Conservation (phyloP, 768 basidiomycete species). For the Pleurotus salmoneostramineus region DNA sequence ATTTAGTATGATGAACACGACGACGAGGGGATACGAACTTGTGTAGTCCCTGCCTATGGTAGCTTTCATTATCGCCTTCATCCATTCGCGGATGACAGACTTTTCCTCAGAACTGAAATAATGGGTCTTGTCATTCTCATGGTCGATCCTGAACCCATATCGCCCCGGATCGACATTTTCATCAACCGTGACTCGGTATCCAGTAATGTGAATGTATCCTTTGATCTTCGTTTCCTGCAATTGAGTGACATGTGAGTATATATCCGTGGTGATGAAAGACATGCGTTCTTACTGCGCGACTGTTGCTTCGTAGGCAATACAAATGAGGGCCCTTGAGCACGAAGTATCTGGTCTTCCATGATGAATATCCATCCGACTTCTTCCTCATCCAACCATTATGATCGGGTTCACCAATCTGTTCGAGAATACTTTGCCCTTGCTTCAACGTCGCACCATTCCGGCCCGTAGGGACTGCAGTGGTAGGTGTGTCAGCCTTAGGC, state of each 20-base stretch:
- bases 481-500: constrained; percentile 14
- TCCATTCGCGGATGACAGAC: constrained; percentile 87
- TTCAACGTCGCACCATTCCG: constrained; percentile 34
- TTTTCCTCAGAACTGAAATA: constrained; percentile 93
- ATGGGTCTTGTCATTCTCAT: constrained; percentile 83
- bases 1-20: neutral
- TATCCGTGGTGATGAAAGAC: neutral
- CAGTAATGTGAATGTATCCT: constrained; percentile 89
- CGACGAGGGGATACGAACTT: constrained; percentile 45
- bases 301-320: constrained; percentile 81
- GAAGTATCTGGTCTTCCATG: constrained; percentile 91
- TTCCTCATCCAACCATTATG: constrained; percentile 94
- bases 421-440: constrained; percentile 70
- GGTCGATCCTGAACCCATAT: constrained; percentile 93
- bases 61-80: constrained; percentile 99
- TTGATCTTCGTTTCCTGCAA: constrained; percentile 88
- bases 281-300: constrained; percentile 40
- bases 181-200: constrained; percentile 92
- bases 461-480: constrained; percentile 8
- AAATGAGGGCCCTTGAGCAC: constrained; percentile 90
- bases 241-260: neutral
- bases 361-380: constrained; percentile 88
- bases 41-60: constrained; percentile 93
- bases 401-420: constrained; percentile 90
- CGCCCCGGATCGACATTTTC: constrained; percentile 89